Percentiles rank a stretch among this genome's conserved stretches.
phyloP scores from a whole-genome alignment of 768 basidiomycete species.

The Suillus ampliporus region DNA sequence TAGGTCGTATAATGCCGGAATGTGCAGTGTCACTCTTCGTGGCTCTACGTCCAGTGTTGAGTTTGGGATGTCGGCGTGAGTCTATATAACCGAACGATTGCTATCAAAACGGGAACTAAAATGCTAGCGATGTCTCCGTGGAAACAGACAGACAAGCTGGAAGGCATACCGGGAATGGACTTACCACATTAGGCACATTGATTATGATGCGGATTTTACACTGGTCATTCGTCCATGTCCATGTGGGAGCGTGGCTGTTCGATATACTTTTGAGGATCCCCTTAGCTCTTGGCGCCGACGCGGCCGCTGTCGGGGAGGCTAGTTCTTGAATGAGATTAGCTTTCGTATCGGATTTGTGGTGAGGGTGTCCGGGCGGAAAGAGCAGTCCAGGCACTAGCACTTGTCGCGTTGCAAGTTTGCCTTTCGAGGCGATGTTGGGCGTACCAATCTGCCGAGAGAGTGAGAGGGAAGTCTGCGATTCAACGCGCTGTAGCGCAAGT shows the following conservation, averaged over 20 bases:
- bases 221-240: slow-evolving; percentile 58
- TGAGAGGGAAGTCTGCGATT: slow-evolving; percentile 59
- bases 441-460: slow-evolving; percentile 73
- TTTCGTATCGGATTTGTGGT: slow-evolving; percentile 16
- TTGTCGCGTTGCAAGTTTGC: slow-evolving; percentile 62
- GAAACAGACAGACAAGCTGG: slow-evolving; percentile 9
- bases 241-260: slow-evolving; percentile 41
- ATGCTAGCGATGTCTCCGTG: slow-evolving; percentile 1
- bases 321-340: slow-evolving; percentile 33
- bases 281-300: slow-evolving; percentile 35
- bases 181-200: slow-evolving; percentile 61
- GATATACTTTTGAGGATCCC: slow-evolving; percentile 47
- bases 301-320: slow-evolving; percentile 50
- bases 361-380: slow-evolving; percentile 33
- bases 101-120: slow-evolving; percentile 11
- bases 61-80: slow-evolving; percentile 46
- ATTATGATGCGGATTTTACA: slow-evolving; percentile 55
- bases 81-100: slow-evolving; percentile 41
- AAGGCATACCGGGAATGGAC: slow-evolving; percentile 29
- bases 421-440: slow-evolving; percentile 81
- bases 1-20: slow-evolving; percentile 54
- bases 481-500: slow-evolving; percentile 69
- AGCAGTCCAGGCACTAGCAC: slow-evolving; percentile 58
- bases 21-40: slow-evolving; percentile 55
- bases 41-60: slow-evolving; percentile 72